These are phyloP conservation scores for Leishmania tarentolae DNA, from an alignment of 208 protist genomes.

Conservation along the genomic window DNA sequence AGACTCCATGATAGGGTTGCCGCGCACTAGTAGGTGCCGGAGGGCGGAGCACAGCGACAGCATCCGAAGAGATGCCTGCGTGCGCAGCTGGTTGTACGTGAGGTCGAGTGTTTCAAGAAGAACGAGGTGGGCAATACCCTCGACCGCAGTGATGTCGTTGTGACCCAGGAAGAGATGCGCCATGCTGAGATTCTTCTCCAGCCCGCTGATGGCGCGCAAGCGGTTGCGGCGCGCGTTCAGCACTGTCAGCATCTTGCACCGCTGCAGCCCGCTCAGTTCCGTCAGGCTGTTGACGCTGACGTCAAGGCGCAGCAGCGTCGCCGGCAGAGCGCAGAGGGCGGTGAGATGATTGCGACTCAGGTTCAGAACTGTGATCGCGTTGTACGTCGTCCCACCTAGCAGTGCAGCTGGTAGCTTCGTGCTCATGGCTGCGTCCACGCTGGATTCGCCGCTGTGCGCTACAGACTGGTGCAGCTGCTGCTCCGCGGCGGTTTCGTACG, in stretches of 20 bases:
- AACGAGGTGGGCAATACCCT: constrained; percentile 75
- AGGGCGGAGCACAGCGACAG: constrained; percentile 74
- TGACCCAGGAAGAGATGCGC: constrained; percentile 84
- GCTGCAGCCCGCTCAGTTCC: constrained; percentile 45
- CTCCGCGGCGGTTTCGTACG: constrained; percentile 44
- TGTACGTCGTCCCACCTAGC: constrained; percentile 30
- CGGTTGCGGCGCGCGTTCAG: constrained; percentile 80
- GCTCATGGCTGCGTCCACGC: constrained; percentile 15
- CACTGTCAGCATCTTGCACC: constrained; percentile 81
- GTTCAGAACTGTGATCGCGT: constrained; percentile 76
- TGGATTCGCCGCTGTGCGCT: background rate
- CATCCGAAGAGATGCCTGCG: constrained; percentile 55
- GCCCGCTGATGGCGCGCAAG: constrained; percentile 39
- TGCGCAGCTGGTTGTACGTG: constrained; percentile 66
- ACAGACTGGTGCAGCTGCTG: constrained; percentile 28
- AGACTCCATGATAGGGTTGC: constrained; percentile 73
- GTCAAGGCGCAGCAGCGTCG: constrained; percentile 79
- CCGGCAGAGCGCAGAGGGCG: constrained; percentile 47
- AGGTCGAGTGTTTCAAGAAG: constrained; percentile 90
- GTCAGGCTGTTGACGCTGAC: constrained; percentile 77
- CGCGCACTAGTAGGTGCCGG: constrained; percentile 67
- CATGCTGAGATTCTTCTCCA: constrained; percentile 55
- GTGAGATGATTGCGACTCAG: constrained; percentile 66
- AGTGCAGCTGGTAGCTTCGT: constrained; percentile 27
- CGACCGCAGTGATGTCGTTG: constrained; percentile 64